phyloP scores from a whole-genome alignment of 148 eudicot genomes.

The Dianthus caryophyllus region DNA sequence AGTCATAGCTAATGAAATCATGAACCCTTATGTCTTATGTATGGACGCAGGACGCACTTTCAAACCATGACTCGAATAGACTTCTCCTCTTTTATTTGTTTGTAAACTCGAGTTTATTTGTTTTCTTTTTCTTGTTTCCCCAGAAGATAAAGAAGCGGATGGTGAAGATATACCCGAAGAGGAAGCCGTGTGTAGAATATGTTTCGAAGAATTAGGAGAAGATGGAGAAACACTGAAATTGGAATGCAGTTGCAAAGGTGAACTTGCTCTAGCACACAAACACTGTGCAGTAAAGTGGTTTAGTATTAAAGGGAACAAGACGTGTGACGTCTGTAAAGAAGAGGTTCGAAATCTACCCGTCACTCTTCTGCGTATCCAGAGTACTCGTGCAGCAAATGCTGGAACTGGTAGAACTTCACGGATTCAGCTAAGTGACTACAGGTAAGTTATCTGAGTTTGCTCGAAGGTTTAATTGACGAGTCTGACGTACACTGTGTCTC shows the following conservation, averaged over 20 bases:
- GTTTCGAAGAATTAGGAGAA: slow-evolving; percentile 77
- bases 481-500: not conserved
- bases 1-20: not conserved
- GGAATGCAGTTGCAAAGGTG: slow-evolving; percentile 98
- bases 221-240: slow-evolving; percentile 90
- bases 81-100: not conserved
- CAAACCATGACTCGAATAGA: not conserved
- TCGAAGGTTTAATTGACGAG: not conserved
- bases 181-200: slow-evolving; percentile 91
- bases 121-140: slow-evolving; percentile 14
- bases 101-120: not conserved
- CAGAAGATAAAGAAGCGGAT: slow-evolving; percentile 52
- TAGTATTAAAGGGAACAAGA: slow-evolving; percentile 84
- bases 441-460: slow-evolving; percentile 31
- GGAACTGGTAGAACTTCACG: slow-evolving; percentile 29
- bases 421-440: slow-evolving; percentile 49
- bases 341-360: slow-evolving; percentile 89
- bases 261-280: slow-evolving; percentile 86
- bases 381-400: slow-evolving; percentile 33
- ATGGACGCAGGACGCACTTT: no score
- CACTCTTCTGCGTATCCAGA: slow-evolving; percentile 74
- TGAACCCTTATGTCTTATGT: not conserved
- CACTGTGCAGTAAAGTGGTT: slow-evolving; percentile 96
- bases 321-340: slow-evolving; percentile 82
- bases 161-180: slow-evolving; percentile 92